These are phyloP conservation scores for Penstemon davidsonii DNA, from an alignment of 257 asterid genomes.

Conservation along the genomic window DNA sequence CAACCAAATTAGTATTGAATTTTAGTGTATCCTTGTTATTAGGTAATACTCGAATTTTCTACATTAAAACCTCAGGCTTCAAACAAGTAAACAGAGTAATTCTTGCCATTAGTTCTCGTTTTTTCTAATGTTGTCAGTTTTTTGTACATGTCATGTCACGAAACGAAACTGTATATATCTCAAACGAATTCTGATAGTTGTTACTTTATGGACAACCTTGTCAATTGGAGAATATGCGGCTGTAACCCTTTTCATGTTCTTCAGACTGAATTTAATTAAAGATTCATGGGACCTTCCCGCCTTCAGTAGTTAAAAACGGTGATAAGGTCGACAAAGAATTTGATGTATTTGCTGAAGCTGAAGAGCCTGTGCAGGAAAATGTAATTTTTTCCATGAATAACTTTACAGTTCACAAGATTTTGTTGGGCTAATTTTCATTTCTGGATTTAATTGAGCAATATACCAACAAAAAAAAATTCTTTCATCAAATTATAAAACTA, in stretches of 20 bases:
- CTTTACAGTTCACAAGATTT: not conserved
- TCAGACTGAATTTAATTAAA: slow-evolving; percentile 88
- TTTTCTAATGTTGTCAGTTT: not conserved
- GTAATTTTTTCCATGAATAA: slow-evolving; percentile 28
- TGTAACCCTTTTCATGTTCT: slow-evolving; percentile 85
- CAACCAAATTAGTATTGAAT: too few species aligned
- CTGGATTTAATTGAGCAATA: too few species aligned
- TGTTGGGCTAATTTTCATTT: not conserved
- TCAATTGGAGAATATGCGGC: slow-evolving; percentile 97
- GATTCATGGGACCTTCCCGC: slow-evolving; percentile 93
- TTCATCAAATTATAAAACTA: too few species aligned
- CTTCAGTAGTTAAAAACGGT: slow-evolving; percentile 55
- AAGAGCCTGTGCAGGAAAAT: slow-evolving; percentile 92
- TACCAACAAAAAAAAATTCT: too few species aligned
- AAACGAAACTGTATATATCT: not conserved
- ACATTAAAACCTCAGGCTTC: too few species aligned
- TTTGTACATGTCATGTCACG: not conserved
- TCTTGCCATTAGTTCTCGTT: too few species aligned
- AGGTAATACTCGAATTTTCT: too few species aligned
- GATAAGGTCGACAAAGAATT: slow-evolving; percentile 54
- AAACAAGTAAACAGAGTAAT: too few species aligned
- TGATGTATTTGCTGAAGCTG: slow-evolving; percentile 88
- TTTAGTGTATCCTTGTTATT: too few species aligned
- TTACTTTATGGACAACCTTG: slow-evolving; percentile 53
- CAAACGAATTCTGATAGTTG: slow-evolving; percentile 4